A percentile compares a stretch with the other conserved stretches of the same genome.
These are phyloP conservation scores for Ilex asprella DNA, from an alignment of 257 asterid species.

Conservation along the genomic window DNA sequence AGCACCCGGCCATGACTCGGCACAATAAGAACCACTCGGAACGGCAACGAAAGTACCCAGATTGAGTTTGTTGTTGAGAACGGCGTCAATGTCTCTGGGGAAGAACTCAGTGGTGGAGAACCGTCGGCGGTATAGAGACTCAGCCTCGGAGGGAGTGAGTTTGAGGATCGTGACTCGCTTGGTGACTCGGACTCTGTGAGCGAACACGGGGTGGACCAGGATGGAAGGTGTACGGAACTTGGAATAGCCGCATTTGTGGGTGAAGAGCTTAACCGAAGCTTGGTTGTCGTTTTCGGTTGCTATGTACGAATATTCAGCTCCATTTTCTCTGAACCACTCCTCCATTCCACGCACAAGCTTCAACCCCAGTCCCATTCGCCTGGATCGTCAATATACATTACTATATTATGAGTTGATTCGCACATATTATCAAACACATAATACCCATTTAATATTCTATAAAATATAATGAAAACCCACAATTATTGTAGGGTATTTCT, in stretches of 20 bases:
- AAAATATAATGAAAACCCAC: no score
- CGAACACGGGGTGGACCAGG: constrained; percentile 12
- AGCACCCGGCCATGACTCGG: constrained; percentile 8
- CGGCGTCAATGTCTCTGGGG: constrained; percentile 6
- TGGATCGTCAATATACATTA: background rate
- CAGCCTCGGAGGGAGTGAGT: constrained; percentile 6
- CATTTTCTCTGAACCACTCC: constrained; percentile 1
- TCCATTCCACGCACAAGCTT: background rate
- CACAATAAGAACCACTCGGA: background rate
- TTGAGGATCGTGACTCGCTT: constrained; percentile 10
- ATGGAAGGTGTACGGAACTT: constrained; percentile 9
- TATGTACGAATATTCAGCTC: background rate
- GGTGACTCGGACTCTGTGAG: constrained; percentile 3
- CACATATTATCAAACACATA: no score
- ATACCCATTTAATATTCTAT: no score
- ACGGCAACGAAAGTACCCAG: constrained; percentile 9
- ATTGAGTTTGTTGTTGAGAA: constrained; percentile 9
- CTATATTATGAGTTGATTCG: no score
- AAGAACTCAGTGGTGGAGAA: constrained; percentile 13
- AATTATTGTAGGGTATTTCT: no score
- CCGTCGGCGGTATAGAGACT: constrained; percentile 6
- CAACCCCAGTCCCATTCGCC: constrained; percentile 1
- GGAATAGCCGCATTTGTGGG: background rate
- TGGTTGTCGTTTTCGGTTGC: background rate
- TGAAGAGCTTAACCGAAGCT: background rate